Evolutionary conservation across 2,329 filamentous ascomycete species (phyloP).

Genomic region (Cucurbitaria berberidis): DNA sequence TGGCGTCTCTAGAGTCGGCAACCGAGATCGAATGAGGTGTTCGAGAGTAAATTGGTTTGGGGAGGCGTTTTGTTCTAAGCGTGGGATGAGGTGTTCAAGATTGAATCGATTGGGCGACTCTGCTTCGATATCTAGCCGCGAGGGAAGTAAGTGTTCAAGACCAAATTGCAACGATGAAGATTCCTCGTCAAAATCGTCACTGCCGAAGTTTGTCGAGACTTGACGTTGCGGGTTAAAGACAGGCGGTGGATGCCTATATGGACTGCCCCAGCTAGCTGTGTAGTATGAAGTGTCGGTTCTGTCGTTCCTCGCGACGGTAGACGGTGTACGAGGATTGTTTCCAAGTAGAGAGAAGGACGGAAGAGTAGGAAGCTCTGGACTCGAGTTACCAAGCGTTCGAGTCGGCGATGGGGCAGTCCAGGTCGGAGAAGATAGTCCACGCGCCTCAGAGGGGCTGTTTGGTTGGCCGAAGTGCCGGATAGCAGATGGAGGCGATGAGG

Average conservation of each 20-base stretch:
- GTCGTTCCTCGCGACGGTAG: conserved; percentile 41
- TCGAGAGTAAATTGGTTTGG: conserved; percentile 48
- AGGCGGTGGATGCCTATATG: conserved; percentile 73
- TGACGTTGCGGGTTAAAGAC: conserved; percentile 39
- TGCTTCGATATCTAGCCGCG: conserved; percentile 39
- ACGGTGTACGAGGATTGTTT: conserved; percentile 43
- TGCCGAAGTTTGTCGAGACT: conserved; percentile 39
- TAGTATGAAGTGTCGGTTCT: conserved; percentile 60
- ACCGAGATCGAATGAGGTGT: conserved; percentile 47
- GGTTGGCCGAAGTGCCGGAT: conserved; percentile 32
- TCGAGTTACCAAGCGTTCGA: conserved; percentile 50
- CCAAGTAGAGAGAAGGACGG: conserved; percentile 42
- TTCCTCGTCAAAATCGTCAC: conserved; percentile 49
- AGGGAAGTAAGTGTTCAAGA: conserved; percentile 48
- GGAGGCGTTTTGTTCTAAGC: conserved; percentile 39
- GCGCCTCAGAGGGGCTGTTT: conserved; percentile 32
- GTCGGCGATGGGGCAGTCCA: conserved; percentile 50
- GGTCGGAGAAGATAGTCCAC: conserved; percentile 39
- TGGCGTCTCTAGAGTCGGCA: conserved; percentile 39
- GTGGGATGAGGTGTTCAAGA: conserved; percentile 49
- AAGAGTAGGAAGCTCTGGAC: conserved; percentile 50
- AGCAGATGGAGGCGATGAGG: conserved; percentile 45
- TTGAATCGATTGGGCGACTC: conserved; percentile 46
- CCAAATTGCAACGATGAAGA: conserved; percentile 47
- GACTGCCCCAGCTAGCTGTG: conserved; percentile 90